phyloP scores from a whole-genome alignment of 768 basidiomycete species.

The Pleurotus tuoliensis region DNA sequence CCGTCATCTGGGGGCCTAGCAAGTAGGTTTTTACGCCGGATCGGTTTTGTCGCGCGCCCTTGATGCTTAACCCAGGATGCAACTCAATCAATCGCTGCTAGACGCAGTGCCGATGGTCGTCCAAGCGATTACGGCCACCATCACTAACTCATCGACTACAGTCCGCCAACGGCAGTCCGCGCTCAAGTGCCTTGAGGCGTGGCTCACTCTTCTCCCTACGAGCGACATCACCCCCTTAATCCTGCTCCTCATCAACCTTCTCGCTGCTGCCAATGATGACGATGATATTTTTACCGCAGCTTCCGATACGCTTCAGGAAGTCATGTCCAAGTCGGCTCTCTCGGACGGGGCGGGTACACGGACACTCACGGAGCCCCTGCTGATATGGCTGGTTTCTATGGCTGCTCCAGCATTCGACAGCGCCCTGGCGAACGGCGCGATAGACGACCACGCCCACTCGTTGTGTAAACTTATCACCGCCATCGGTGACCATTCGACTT shows the following conservation, averaged over 20 bases:
- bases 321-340: slow-evolving; percentile 71
- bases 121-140: slow-evolving; percentile 58
- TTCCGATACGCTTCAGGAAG: slow-evolving; percentile 72
- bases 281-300: slow-evolving; percentile 51
- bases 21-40: slow-evolving; percentile 46
- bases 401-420: slow-evolving; percentile 45
- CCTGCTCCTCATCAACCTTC: slow-evolving; percentile 57
- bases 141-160: slow-evolving; percentile 35
- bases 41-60: too few relatives aligned
- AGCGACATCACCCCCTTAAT: slow-evolving; percentile 73
- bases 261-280: slow-evolving; percentile 35
- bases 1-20: slow-evolving; percentile 69
- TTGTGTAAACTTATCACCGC: slow-evolving; percentile 79
- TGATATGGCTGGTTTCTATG: slow-evolving; percentile 68
- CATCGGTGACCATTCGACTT: slow-evolving; percentile 81
- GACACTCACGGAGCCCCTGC: slow-evolving; percentile 78
- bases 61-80: slow-evolving; percentile 36
- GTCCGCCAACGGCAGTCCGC: slow-evolving; percentile 60
- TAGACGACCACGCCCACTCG: slow-evolving; percentile 60
- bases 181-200: slow-evolving; percentile 77
- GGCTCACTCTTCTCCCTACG: slow-evolving; percentile 68
- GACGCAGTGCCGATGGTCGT: slow-evolving; percentile 71
- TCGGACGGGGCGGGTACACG: slow-evolving; percentile 65
- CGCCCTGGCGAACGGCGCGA: slow-evolving; percentile 32
- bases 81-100: slow-evolving; percentile 61